Evolutionary conservation across 306 rosid species (phyloP), one percentile per base, ranked within the genome.

Genomic region (Crotalaria pallida): DNA sequence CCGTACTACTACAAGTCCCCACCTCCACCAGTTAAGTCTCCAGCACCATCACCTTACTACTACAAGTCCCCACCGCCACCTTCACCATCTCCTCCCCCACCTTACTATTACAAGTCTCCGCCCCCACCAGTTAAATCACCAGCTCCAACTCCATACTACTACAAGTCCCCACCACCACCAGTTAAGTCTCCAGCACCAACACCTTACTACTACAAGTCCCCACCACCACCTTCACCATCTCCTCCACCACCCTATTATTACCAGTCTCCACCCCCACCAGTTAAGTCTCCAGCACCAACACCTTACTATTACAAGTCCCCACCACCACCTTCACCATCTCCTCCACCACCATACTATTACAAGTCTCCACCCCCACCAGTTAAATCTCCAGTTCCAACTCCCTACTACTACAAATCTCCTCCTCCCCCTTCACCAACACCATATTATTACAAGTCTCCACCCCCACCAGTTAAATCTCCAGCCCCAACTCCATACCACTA

Each of bases 251-350:
- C 74, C 1, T 69, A 69, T 7, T 40, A 34, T 21, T 69, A 69
- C 49, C 22, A 55, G 0, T 69, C 74, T n/a, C 65, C 75, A 7
- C 75, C 75, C 2, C 75, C 74, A 2, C 73, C 73, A 1, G 36
- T 2, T n/a, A 11, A 13, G 36, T 22, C 48, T 1, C 2, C 10
- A 1, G 31, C 47, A 0, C 59, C 27, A 0, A 58, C 72, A 0
- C 65, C 65, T 0, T 31, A 31, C 36, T 31, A 31, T 8, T 31
- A 31, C 6, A 31, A 31, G 36, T 31, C 36, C 36, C 36, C 36
- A 31, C 36, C 36, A 4, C 34, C 34, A 3, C 34, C 34, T 5
- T 29, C 34, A 5, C 34, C 34, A 29, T 29, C 34, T 4, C 34
- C 34, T 4, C 34, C 34, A 5, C 36, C 36, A 31, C 36, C 36